Evolutionary conservation across 768 basidiomycete genomes (phyloP).

Genomic region (Kwoniella pini): DNA sequence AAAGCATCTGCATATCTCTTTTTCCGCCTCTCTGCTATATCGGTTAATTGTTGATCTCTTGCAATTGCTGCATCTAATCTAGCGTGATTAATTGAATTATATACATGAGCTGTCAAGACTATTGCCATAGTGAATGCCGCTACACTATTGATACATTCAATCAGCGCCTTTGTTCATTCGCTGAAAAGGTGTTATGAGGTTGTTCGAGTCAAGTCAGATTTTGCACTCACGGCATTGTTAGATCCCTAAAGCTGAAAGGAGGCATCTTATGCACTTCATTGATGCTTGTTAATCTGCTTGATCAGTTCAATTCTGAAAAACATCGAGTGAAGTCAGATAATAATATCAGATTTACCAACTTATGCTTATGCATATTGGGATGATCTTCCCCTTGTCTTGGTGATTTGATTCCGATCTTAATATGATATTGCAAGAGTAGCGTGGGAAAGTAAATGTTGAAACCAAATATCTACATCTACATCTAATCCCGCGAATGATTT

Average conservation of each 20-base stretch:
- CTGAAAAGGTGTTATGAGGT: too few species aligned
- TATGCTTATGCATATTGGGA: too few species aligned
- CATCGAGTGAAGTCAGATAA: too few species aligned
- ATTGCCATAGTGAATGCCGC: conserved; percentile 25
- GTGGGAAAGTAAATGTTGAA: conserved; percentile 23
- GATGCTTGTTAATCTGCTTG: background rate
- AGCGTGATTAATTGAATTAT: conserved; percentile 22
- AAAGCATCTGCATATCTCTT: conserved; percentile 13
- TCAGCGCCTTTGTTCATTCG: too few species aligned
- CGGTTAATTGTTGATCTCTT: conserved; percentile 15
- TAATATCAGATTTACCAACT: too few species aligned
- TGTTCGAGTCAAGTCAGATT: too few species aligned
- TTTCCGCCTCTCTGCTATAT: conserved; percentile 4
- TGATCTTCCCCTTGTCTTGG: too few species aligned
- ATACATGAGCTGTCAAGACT: conserved; percentile 19
- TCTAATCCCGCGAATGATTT: conserved; percentile 24
- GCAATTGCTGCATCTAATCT: conserved; percentile 11
- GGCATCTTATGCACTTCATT: conserved; percentile 7
- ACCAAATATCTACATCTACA: background rate
- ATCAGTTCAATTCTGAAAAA: too few species aligned
- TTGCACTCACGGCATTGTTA: conserved; percentile 25
- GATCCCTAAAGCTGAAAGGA: conserved; percentile 12
- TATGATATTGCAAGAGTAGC: background rate
- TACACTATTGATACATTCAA: background rate
- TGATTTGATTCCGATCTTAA: too few species aligned